Evolutionary conservation across 108 stramenopile genomes (phyloP).

Genomic region (Pelagomonas calceolata): DNA sequence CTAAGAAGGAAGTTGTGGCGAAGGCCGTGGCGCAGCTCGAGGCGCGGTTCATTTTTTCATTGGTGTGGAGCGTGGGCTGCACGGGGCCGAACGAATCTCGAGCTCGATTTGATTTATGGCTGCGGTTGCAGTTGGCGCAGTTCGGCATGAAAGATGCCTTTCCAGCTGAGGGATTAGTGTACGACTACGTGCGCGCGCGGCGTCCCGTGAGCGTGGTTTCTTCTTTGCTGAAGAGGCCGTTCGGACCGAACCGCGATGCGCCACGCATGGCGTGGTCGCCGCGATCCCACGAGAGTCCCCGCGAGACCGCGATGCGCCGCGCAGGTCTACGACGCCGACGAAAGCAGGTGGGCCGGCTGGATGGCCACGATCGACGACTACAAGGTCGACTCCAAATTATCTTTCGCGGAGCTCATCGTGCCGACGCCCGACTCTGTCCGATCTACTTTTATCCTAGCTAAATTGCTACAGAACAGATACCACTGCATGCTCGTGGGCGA

Average conservation of each 20-base stretch:
- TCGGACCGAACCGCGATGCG: too few species aligned
- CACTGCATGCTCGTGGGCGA: slow-evolving; percentile 52
- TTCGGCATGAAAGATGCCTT: slow-evolving; percentile 23
- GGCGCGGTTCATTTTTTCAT: slow-evolving; percentile 38
- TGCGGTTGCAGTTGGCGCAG: slow-evolving; percentile 15
- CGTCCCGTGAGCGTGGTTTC: slow-evolving; percentile 10
- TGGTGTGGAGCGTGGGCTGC: slow-evolving; percentile 45
- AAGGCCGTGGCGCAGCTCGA: slow-evolving; percentile 27
- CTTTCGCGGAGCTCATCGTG: slow-evolving; percentile 33
- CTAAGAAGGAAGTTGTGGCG: slow-evolving; percentile 14
- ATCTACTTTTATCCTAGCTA: slow-evolving; percentile 42
- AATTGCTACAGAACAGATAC: slow-evolving; percentile 38
- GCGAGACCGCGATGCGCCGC: neutral
- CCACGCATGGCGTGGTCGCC: neutral
- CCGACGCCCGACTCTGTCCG: slow-evolving; percentile 51
- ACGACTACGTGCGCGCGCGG: slow-evolving; percentile 35
- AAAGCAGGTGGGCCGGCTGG: slow-evolving; percentile 33
- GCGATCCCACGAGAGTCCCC: neutral
- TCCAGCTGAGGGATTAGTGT: slow-evolving; percentile 34
- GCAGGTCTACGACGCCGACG: slow-evolving; percentile 22
- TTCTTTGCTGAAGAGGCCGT: neutral
- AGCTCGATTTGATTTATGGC: slow-evolving; percentile 30
- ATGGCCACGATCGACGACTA: slow-evolving; percentile 39
- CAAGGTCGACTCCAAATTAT: slow-evolving; percentile 30
- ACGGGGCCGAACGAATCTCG: slow-evolving; percentile 34